Evolutionary conservation across 495 filamentous ascomycete species (phyloP), one percentile per base, ranked within the genome.

Genomic region (Schizothecium vesticola): DNA sequence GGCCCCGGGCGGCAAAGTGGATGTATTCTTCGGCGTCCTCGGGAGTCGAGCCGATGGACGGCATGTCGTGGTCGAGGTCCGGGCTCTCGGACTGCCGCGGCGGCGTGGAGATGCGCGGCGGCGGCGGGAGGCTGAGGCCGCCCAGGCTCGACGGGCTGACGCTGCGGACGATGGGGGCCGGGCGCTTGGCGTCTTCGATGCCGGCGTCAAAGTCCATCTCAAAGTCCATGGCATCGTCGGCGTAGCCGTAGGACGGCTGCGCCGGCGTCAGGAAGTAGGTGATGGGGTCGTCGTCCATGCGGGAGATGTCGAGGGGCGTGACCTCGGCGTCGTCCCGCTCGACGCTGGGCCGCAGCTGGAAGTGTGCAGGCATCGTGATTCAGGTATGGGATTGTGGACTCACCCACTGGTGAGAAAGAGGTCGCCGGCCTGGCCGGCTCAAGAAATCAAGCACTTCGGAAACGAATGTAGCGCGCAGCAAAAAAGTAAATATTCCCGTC

Each of bases 201-300:
- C 82, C 82, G 21, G 82, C 82, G 65, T 84, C 82, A 63, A 83
- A 83, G 51, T 83, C 80, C 72, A 84, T 81, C 59, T 75, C 72
- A 64, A 83, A 82, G 62, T 83, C 80, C 73, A 84, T 80, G 61
- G 70, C 71, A 25, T 81, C 77, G 61, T 78, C 76, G 6, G 76
- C 71, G 12, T 76, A 77, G n/a, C 75, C 74, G 26, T 78, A 72
- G 19, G 70, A 68, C 1, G 73, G 71, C 0, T 78, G 76, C 1
- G 78, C 73, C 1, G 82, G 81, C 12, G 82, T 84, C n/a, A 84
- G 75, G 68, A 84, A 84, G 69, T 82, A 84, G 69, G 78, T 79
- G 72, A 83, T 75, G 13, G 82, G 82, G 59, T 84, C 78, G 43
- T 82, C 78, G 61, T 79, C 76, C 62, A 79, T 80, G 57, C 64